Evolutionary conservation across 1,284 basidiomycete species (phyloP).

Genomic region (Papiliotrema nemorosa): DNA sequence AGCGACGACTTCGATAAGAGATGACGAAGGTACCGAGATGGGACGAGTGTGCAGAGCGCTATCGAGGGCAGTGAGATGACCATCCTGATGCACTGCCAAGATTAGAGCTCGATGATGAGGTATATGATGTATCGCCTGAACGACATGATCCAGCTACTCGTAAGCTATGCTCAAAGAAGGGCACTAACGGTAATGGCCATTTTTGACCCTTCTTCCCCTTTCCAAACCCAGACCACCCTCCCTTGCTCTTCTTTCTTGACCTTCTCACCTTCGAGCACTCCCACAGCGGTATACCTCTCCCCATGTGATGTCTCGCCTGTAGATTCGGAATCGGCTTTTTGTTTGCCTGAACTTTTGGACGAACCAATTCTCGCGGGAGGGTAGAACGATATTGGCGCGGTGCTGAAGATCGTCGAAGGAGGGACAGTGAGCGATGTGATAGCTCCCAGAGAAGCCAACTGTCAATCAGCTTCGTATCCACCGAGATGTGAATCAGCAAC

Average conservation of each 20-base stretch:
- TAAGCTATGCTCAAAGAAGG: neutral
- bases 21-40: slow-evolving; percentile 1
- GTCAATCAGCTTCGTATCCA: neutral
- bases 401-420: slow-evolving; percentile 40
- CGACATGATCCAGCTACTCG: slow-evolving; percentile 3
- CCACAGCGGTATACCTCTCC: slow-evolving; percentile 33
- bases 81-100: slow-evolving; percentile 12
- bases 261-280: slow-evolving; percentile 24
- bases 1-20: slow-evolving; percentile 1
- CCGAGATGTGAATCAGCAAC: slow-evolving; percentile 7
- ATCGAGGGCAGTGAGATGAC: slow-evolving; percentile 19
- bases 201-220: slow-evolving; percentile 39
- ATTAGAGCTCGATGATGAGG: slow-evolving; percentile 10
- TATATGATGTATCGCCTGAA: slow-evolving; percentile 19
- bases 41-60: neutral
- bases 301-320: slow-evolving; percentile 5
- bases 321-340: slow-evolving; percentile 11
- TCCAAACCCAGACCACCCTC: slow-evolving; percentile 39
- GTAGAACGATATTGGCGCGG: slow-evolving; percentile 36
- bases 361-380: slow-evolving; percentile 1
- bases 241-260: slow-evolving; percentile 22
- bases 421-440: slow-evolving; percentile 47
- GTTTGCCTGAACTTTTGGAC: slow-evolving; percentile 9
- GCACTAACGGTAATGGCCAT: slow-evolving; percentile 17
- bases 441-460: slow-evolving; percentile 44